Conservation (phyloP, 768 basidiomycete species). For the Psilocybe sp. region DNA sequence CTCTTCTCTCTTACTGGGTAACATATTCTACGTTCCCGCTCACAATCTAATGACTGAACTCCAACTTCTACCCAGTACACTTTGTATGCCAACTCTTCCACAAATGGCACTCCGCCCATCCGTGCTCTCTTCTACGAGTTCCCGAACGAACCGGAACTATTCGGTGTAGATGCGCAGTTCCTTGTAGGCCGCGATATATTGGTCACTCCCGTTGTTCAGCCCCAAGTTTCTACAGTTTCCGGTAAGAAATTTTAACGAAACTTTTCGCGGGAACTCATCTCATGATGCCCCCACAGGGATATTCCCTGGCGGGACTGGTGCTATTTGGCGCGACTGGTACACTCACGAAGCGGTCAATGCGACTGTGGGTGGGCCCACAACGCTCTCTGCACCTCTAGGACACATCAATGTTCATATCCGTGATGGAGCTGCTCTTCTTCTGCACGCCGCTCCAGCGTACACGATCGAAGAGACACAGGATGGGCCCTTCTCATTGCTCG, state of each 20-base stretch:
- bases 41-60: neutral
- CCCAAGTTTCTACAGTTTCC: constrained; percentile 65
- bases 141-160: constrained; percentile 64
- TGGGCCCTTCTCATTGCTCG: constrained; percentile 60
- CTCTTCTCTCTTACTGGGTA: constrained; percentile 78
- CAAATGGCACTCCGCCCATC: constrained; percentile 64
- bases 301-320: constrained; percentile 58
- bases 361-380: constrained; percentile 37
- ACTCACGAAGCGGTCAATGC: constrained; percentile 55
- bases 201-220: constrained; percentile 71
- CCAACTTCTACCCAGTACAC: constrained; percentile 48
- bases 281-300: constrained; percentile 38
- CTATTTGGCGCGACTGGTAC: constrained; percentile 74
- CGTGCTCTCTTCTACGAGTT: constrained; percentile 80
- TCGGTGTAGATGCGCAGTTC: constrained; percentile 66
- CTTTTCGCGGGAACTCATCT: neutral
- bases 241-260: constrained; percentile 34
- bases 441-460: constrained; percentile 62
- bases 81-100: constrained; percentile 67
- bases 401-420: constrained; percentile 78
- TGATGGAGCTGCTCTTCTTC: constrained; percentile 59
- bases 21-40: constrained; percentile 17
- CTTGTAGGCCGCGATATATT: constrained; percentile 68
- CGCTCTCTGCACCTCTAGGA: constrained; percentile 61
- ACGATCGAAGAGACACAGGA: constrained; percentile 65